A percentile compares a stretch with the other conserved stretches of the same genome.
Evolutionary conservation across 2,329 filamentous ascomycete genomes (phyloP).

Genomic region (Triangularia verruculosa): DNA sequence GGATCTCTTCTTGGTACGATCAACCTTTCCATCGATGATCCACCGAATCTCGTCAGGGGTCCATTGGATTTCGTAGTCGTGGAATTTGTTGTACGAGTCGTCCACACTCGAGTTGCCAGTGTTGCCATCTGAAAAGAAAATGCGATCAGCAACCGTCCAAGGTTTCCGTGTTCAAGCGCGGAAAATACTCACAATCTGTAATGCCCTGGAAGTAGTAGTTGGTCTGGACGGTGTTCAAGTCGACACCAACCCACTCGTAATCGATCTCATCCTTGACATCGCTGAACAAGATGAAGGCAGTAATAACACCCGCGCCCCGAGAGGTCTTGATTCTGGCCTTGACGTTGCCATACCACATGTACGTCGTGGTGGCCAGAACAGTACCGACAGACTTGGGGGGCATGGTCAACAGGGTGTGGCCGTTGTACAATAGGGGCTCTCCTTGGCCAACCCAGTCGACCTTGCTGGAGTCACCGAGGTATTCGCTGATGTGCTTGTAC

Average conservation of each 20-base stretch:
- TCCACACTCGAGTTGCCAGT: constrained; percentile 63
- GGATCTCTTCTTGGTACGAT: constrained; percentile 69
- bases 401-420: constrained; percentile 84
- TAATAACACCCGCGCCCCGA: constrained; percentile 85
- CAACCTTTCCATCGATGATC: constrained; percentile 76
- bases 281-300: constrained; percentile 90
- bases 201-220: constrained; percentile 98
- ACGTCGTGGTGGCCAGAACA: constrained; percentile 75
- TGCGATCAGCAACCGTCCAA: neutral
- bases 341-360: constrained; percentile 97
- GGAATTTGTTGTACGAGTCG: constrained; percentile 73
- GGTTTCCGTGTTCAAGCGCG: neutral
- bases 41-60: constrained; percentile 81
- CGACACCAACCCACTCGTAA: constrained; percentile 86
- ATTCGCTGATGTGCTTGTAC: constrained; percentile 70
- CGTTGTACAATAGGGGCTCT: constrained; percentile 63
- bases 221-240: constrained; percentile 76
- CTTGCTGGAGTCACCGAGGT: constrained; percentile 76
- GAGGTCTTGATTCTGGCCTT: constrained; percentile 81
- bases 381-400: constrained; percentile 80
- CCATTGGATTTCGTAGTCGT: constrained; percentile 94
- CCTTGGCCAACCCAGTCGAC: constrained; percentile 90
- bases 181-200: constrained; percentile 68
- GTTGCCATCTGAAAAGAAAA: constrained; percentile 62
- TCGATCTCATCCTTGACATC: constrained; percentile 99